Evolutionary conservation across 306 rosid genomes (phyloP), one percentile per base, ranked within the genome.

Genomic region (Echinosophora koreensis): DNA sequence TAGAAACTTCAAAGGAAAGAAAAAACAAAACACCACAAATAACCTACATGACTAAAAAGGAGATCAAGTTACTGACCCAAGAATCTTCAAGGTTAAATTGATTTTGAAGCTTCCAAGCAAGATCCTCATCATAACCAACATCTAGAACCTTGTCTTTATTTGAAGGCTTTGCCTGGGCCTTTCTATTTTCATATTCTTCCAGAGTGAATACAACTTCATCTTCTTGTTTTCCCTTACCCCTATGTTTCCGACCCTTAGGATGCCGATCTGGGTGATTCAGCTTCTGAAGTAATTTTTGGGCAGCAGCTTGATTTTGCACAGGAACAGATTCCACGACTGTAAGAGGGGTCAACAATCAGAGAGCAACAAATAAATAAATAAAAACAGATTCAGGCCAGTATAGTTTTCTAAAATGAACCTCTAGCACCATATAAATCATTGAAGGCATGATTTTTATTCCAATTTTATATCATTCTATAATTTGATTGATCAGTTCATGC

Each of bases 241-340:
- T 81, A 22, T 61, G 39, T 70, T 46, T 86, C 71, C 90, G 16
- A 61, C 93, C 86, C 75, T 34, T 89, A 15, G 42, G 69, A 66
- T 76, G 79, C 34, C 87, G 69, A 61, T 49, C 74, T 22, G 82
- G 95, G 42, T 86, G 78, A 66, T 84, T 88, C 88, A 88, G 74
- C 83, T 87, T 95, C 84, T 90, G 90, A 69, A 88, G 98, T 61
- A 92, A 88, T 35, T 95, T 95, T 77, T 95, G 98, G 28, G 98
- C 83, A 57, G 98, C 96, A 34, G 97, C 97, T 85, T 95, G 97
- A 77, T 95, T 95, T 84, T 92, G 97, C 54, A 95, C 82, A 27
- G 97, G 97, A 77, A 82, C 87, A 71, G 75, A 85, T 82, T 95
- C 98, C 66, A 86, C 93, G 39, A 79, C 98, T 95, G 84, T 70